Evolutionary conservation across 2,329 filamentous ascomycete genomes (phyloP), one percentile per base, ranked within the genome.

Genomic region (Trichoderma endophyticum): DNA sequence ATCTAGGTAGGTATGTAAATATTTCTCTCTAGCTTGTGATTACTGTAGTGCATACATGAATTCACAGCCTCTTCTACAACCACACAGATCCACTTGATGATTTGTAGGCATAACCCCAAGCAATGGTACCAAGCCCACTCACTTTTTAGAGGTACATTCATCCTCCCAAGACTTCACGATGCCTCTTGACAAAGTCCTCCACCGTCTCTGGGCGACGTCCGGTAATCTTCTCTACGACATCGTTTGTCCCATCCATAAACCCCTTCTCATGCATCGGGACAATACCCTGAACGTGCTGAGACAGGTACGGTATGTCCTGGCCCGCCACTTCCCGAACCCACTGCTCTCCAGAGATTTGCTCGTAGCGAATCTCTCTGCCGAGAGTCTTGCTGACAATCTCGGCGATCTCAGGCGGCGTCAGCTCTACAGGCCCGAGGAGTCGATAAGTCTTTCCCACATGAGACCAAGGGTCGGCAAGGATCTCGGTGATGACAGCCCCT

Each of bases 381-480:
- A 66, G 63, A 21, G 63, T 54, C 48, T 66, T 24, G 63, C 48
- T 26, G 1, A 54, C 34, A 56, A 66, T 54, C 9, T 26, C 30
- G 43, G 63, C 63, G n/a, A 56, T 66, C 30, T 66, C 63, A 21
- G 48, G 28, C 43, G 63, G 63, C n/a, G 48, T 66, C n/a, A 66
- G 15, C 43, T 66, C 63, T 14, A 54, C 48, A 3, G 63, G 43
- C 1, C 63, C 48, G 48, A 66, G 30, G 28, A 66, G 63, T 18
- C 1, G 4, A 3, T 66, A 66, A 34, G 30, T 66, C 30, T 66
- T 21, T 34, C 63, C 63, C 21, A 36, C 64, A 67, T 67, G 64
- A 11, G 39, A 51, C 36, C 14, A 48, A 32, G 61, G 39, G 14
- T 56, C 64, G 28, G 64, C 48, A 21, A 56, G 64, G 21, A 57